Base-by-base conservation (phyloP, 805 yeast genomes). In the Dipodascopsis uninucleata region DNA sequence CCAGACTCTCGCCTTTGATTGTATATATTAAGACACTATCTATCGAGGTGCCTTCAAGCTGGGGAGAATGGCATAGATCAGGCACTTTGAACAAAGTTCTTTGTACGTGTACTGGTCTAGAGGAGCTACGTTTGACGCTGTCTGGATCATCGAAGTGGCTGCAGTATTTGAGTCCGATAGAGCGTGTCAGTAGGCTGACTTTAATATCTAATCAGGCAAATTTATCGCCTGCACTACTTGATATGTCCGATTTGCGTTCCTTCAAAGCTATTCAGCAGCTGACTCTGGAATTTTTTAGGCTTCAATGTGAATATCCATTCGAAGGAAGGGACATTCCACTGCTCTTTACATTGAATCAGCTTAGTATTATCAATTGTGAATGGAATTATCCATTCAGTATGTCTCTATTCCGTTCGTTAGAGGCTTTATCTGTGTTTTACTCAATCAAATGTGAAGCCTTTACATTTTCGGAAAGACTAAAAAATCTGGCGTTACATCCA, bases 41-140 rank as follows among this genome's bases (percentile, higher is more conserved):
- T 10, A 50, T 50, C 25, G 28, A 20, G 3, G 34, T 48, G 22
- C 49, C 52, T 2, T 50, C 53, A 12, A 45, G 51, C 36, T 48
- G 55, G 53, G 55, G 55, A n/a, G 55, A 50, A 36, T 50, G 55
- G 55, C 55, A 48, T 20, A 44, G 55, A 5, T 31, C 52, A n/a
- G 44, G 43, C 3, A 16, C 41, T 8, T 36, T 50, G 3, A 45
- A 43, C 16, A 33, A 36, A 8, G 40, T 50, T 2, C 32, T 50
- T 7, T 39, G 28, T 29, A 16, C 20, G 10, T 50, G 55, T 31
- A 8, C 28, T 10, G 42, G 44, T 28, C 16, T 50, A 6, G 16
- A 25, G 3, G 28, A 33, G 6, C 43, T 50, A 9, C 14, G 29
- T 18, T 29, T 50, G 14, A 36, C 49, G 3, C 46, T 50, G n/a